A percentile compares a stretch with the other conserved stretches of the same genome.
Evolutionary conservation across 768 basidiomycete genomes (phyloP).

Genomic region (Mycena rosella): DNA sequence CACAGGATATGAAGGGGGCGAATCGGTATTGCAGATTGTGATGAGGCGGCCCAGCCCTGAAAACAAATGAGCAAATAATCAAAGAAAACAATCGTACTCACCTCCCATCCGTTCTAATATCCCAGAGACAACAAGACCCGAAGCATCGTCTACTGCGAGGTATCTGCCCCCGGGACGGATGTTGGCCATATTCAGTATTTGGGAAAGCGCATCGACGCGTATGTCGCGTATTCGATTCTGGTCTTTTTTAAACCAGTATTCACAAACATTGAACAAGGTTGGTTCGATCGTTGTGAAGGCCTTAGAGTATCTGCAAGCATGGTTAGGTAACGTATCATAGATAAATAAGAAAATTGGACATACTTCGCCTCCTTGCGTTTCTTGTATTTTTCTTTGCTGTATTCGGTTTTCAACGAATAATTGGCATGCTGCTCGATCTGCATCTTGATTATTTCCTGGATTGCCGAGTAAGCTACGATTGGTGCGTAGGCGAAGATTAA

Average conservation of each 20-base stretch:
- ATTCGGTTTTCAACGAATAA: constrained; percentile 95
- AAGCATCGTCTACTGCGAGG: constrained; percentile 91
- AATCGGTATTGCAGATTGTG: constrained; percentile 90
- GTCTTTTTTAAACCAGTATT: constrained; percentile 91
- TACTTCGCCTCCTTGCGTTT: constrained; percentile 98
- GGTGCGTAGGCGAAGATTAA: constrained; percentile 9
- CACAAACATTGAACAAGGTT: constrained; percentile 87
- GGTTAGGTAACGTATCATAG: neutral
- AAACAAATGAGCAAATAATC: constrained; percentile 1
- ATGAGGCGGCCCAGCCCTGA: constrained; percentile 85
- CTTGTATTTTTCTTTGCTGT: constrained; percentile 98
- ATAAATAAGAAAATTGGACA: constrained; percentile 40
- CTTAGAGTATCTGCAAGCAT: constrained; percentile 79
- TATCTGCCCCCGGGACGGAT: constrained; percentile 90
- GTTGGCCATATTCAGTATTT: constrained; percentile 87
- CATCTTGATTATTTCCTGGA: constrained; percentile 92
- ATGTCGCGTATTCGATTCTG: constrained; percentile 85
- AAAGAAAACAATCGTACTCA: constrained; percentile 41
- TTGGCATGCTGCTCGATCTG: constrained; percentile 95
- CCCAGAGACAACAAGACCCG: constrained; percentile 87
- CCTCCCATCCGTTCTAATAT: constrained; percentile 91
- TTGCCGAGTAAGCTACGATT: constrained; percentile 27
- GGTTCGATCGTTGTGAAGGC: constrained; percentile 90
- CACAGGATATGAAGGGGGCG: constrained; percentile 92
- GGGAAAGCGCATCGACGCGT: constrained; percentile 89